phyloP scores from a whole-genome alignment of 2,329 filamentous ascomycete species.

The Sarocladiaceae sp. region DNA sequence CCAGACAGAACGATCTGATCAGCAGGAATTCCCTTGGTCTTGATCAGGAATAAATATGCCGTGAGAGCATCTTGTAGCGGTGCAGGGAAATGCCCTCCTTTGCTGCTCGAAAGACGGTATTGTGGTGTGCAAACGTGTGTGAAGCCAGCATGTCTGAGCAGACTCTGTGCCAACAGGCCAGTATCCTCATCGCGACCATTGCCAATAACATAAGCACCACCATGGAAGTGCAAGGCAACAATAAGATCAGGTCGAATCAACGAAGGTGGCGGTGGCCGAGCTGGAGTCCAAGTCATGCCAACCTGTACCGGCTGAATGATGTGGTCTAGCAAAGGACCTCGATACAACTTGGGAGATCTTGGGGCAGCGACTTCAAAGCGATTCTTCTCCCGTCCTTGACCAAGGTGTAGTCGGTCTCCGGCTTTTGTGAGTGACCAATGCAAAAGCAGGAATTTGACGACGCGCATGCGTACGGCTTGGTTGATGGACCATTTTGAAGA shows the following conservation, averaged over 20 bases:
- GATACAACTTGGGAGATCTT: conserved; percentile 14
- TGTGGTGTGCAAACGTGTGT: conserved; percentile 24
- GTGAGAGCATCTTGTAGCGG: conserved; percentile 27
- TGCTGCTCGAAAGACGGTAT: conserved; percentile 24
- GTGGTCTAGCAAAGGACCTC: conserved; percentile 12
- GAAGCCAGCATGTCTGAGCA: conserved; percentile 19
- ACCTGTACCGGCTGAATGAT: conserved; percentile 14
- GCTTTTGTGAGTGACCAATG: conserved; percentile 10
- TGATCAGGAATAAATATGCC: conserved; percentile 22
- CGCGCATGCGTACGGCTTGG: conserved; percentile 12
- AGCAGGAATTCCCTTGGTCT: conserved; percentile 19
- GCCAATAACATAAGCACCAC: conserved; percentile 26
- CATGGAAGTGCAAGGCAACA: conserved; percentile 26
- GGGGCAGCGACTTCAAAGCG: conserved; percentile 19
- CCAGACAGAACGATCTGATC: conserved; percentile 26
- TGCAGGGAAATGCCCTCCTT: conserved; percentile 23
- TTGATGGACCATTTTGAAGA: conserved; percentile 10
- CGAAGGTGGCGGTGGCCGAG: conserved; percentile 12
- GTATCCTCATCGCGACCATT: conserved; percentile 24
- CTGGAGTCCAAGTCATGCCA: conserved; percentile 20
- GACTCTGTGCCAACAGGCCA: conserved; percentile 20
- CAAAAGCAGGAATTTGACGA: conserved; percentile 9
- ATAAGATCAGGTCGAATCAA: conserved; percentile 11
- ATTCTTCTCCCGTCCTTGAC: conserved; percentile 17
- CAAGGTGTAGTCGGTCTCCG: conserved; percentile 13